A percentile compares a stretch with the other conserved stretches of the same genome.
phyloP scores from a whole-genome alignment of 495 filamentous ascomycete genomes.

The Physcia stellaris region DNA sequence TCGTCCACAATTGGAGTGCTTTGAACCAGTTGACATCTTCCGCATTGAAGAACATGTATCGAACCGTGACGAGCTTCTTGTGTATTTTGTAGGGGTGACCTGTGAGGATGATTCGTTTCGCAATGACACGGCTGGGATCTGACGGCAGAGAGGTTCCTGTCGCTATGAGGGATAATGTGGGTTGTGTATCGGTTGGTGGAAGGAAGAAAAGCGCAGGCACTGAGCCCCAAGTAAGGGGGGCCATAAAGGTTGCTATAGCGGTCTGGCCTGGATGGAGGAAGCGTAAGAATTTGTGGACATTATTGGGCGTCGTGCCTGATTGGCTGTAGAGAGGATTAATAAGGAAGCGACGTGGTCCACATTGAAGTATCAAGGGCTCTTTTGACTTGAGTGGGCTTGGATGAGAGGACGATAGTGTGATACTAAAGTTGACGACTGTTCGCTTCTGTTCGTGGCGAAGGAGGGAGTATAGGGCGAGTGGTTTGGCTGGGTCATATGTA shows the following conservation, averaged over 20 bases:
- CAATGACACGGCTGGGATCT: constrained; percentile 66
- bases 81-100: constrained; percentile 98
- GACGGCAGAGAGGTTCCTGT: constrained; percentile 76
- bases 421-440: constrained; percentile 72
- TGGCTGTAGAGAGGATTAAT: constrained; percentile 86
- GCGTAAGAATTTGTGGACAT: constrained; percentile 93
- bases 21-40: constrained; percentile 97
- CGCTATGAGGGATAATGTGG: constrained; percentile 55
- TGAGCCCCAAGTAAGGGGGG: constrained; percentile 81
- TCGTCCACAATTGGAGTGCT: constrained; percentile 88
- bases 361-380: constrained; percentile 77
- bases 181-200: constrained; percentile 8
- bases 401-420: constrained; percentile 61
- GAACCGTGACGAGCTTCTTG: constrained; percentile 86
- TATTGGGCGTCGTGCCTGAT: constrained; percentile 71
- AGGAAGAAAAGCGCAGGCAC: constrained; percentile 77
- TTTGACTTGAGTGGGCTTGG: constrained; percentile 72
- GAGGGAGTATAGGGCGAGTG: constrained; percentile 64
- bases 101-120: constrained; percentile 87
- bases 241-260: constrained; percentile 81
- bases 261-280: constrained; percentile 84
- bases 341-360: constrained; percentile 69
- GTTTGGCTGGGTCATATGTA: constrained; percentile 38
- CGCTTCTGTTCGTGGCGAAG: constrained; percentile 90
- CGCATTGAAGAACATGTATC: constrained; percentile 98